These are phyloP conservation scores for Blastobotrys terrestris DNA, from an alignment of 805 yeast genomes.

Conservation along the genomic window DNA sequence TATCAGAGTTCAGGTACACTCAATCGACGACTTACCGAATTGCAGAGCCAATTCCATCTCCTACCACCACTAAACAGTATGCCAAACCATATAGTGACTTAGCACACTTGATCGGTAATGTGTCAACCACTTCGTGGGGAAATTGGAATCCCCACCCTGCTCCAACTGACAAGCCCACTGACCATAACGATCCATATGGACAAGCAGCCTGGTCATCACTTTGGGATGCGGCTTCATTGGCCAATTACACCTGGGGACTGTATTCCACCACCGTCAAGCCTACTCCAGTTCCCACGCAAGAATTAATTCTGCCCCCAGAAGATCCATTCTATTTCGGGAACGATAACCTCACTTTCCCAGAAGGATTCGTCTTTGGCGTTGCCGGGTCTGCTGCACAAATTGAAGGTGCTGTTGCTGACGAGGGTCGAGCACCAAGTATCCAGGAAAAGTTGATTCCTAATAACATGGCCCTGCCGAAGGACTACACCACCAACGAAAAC, in stretches of 20 bases:
- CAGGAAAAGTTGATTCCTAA: slow-evolving; percentile 26
- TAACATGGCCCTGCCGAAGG: slow-evolving; percentile 13
- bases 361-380: slow-evolving; percentile 26
- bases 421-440: slow-evolving; percentile 31
- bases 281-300: neutral
- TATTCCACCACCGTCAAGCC: slow-evolving; percentile 3
- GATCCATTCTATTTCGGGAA: neutral
- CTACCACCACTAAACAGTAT: neutral
- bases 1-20: neutral
- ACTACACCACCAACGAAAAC: slow-evolving; percentile 30
- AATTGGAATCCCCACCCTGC: slow-evolving; percentile 1
- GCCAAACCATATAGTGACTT: slow-evolving; percentile 1
- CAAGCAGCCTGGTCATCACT: neutral
- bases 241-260: neutral
- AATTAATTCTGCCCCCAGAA: neutral
- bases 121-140: slow-evolving; percentile 1
- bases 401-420: slow-evolving; percentile 34
- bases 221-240: neutral
- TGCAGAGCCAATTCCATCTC: slow-evolving; percentile 1
- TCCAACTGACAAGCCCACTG: neutral
- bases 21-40: neutral
- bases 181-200: neutral
- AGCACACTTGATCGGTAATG: neutral
- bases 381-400: slow-evolving; percentile 34
- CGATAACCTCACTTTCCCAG: slow-evolving; percentile 9